A percentile compares a stretch with the other conserved stretches of the same genome.
Evolutionary conservation across 2,329 filamentous ascomycete genomes (phyloP).

Genomic region (Pseudocercospora macadamiae): DNA sequence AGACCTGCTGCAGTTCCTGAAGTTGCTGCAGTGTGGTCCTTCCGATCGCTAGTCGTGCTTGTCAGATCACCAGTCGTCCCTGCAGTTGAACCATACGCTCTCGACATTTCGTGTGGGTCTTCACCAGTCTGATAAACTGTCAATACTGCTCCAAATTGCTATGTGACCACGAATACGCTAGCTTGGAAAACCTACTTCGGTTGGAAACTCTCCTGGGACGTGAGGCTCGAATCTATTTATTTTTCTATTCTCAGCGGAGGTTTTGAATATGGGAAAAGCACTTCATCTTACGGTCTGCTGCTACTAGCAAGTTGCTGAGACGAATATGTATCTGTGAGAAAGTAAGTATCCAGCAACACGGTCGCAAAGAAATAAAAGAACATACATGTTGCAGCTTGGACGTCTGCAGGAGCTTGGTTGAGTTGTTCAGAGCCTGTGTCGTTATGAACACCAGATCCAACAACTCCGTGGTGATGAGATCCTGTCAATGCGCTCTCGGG

Average conservation of each 20-base stretch:
- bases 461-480: constrained; percentile 2
- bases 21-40: not conserved
- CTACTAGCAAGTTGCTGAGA: constrained; percentile 30
- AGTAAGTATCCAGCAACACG: not conserved
- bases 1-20: not conserved
- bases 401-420: constrained; percentile 24
- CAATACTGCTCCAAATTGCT: too few relatives aligned
- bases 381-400: constrained; percentile 30
- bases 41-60: not conserved
- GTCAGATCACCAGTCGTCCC: not conserved
- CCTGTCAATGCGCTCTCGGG: constrained; percentile 16
- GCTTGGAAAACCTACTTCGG: constrained; percentile 15
- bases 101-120: constrained; percentile 12
- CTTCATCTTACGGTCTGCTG: not conserved
- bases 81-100: not conserved
- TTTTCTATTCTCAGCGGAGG: not conserved
- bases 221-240: constrained; percentile 40
- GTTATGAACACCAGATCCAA: constrained; percentile 15
- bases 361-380: not conserved
- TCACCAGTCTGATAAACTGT: constrained; percentile 11
- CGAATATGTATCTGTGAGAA: constrained; percentile 24
- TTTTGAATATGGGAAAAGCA: not conserved
- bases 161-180: not conserved
- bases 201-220: constrained; percentile 38
- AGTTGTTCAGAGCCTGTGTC: constrained; percentile 14